Percentiles rank a stretch among this genome's conserved stretches.
Evolutionary conservation across 352 stramenopile species (phyloP).

Genomic region (Pythium rhizo-oryzae): DNA sequence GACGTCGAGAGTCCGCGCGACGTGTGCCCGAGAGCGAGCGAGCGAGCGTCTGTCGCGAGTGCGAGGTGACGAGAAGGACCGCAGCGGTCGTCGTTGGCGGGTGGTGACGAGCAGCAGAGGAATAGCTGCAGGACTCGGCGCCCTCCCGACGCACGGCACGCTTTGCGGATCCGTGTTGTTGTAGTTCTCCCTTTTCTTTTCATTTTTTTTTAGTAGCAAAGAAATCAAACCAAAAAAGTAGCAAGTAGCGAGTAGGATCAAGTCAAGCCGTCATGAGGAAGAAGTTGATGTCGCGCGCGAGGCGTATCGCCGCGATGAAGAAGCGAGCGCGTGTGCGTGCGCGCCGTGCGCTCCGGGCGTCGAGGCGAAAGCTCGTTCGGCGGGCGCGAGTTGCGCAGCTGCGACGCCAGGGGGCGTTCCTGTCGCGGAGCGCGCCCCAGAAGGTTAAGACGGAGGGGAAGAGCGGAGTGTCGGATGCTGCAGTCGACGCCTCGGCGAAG

Average conservation of each 20-base stretch:
- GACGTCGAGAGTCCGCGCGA: not conserved
- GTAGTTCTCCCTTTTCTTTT: conserved; percentile 8
- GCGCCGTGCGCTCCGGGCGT: not conserved
- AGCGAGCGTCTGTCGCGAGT: not conserved
- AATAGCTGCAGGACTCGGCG: conserved; percentile 27
- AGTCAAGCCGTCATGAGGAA: conserved; percentile 19
- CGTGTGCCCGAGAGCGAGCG: conserved; percentile 7
- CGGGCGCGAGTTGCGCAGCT: not conserved
- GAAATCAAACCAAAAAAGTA: conserved; percentile 19
- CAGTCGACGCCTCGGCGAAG: not conserved
- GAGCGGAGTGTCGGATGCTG: too few relatives aligned
- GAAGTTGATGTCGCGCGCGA: conserved; percentile 20
- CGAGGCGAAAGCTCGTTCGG: not conserved
- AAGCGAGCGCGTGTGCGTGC: conserved; percentile 13
- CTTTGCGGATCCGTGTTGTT: conserved; percentile 3
- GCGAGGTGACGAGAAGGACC: not conserved
- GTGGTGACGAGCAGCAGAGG: conserved; percentile 21
- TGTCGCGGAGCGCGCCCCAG: not conserved
- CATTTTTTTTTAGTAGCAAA: conserved; percentile 10
- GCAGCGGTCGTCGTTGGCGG: conserved; percentile 1
- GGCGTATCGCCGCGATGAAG: conserved; percentile 10
- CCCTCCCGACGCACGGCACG: conserved; percentile 2
- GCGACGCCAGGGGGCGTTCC: not conserved
- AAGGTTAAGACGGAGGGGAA: not conserved
- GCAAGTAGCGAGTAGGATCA: conserved; percentile 17